Evolutionary conservation across 305 asterid genomes (phyloP).

Genomic region (Plantago lanceolata): DNA sequence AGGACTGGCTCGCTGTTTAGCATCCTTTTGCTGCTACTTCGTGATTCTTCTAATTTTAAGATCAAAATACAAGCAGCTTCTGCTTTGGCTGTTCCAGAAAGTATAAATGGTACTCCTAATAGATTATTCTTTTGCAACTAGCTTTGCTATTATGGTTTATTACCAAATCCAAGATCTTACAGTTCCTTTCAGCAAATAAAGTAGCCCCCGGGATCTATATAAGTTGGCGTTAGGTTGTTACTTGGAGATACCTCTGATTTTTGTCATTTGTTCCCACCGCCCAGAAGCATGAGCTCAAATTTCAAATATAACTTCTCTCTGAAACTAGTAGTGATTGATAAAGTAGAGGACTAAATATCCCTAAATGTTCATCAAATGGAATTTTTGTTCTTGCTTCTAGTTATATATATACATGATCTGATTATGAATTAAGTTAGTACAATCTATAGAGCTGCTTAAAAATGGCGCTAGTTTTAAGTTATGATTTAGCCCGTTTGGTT

Average conservation of each 20-base stretch:
- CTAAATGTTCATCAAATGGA: too few relatives aligned
- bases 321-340: too few relatives aligned
- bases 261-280: neutral
- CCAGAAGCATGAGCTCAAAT: neutral
- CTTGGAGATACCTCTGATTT: neutral
- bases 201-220: too few relatives aligned
- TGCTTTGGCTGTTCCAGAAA: constrained; percentile 92
- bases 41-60: constrained; percentile 89
- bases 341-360: too few relatives aligned
- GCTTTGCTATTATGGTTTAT: neutral
- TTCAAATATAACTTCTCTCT: too few relatives aligned
- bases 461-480: too few relatives aligned
- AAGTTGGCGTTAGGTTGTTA: neutral
- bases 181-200: neutral
- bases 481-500: neutral
- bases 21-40: constrained; percentile 75
- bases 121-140: constrained; percentile 15
- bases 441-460: too few relatives aligned
- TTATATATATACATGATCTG: too few relatives aligned
- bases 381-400: too few relatives aligned
- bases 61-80: constrained; percentile 96
- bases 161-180: neutral
- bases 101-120: constrained; percentile 53
- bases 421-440: too few relatives aligned
- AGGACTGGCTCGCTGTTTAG: constrained; percentile 90